phyloP scores from a whole-genome alignment of 1,284 basidiomycete genomes.

The Heterobasidion parviporum region DNA sequence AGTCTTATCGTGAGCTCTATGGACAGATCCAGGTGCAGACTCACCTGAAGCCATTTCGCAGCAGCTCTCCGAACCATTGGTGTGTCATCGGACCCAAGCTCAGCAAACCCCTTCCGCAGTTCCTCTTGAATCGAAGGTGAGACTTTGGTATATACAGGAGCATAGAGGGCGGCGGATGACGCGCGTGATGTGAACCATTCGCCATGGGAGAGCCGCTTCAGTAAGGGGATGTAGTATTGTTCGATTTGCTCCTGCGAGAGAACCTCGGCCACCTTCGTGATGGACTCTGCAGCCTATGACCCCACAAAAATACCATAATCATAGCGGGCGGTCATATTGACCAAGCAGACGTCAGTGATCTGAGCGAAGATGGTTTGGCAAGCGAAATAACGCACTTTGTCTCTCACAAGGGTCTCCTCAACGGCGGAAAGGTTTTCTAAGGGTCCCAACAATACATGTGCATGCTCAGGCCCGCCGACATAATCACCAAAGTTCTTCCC shows the following conservation, averaged over 20 bases:
- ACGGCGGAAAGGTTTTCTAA: conserved; percentile 95
- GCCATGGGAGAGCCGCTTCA: conserved; percentile 85
- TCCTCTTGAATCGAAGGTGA: conserved; percentile 78
- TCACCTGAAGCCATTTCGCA: conserved; percentile 90
- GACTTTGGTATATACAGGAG: conserved; percentile 85
- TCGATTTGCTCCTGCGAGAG: conserved; percentile 82
- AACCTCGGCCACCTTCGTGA: conserved; percentile 83
- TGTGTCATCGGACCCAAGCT: conserved; percentile 89
- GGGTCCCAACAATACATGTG: conserved; percentile 86
- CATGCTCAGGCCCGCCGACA: conserved; percentile 85
- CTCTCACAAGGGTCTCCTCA: conserved; percentile 96
- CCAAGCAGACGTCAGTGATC: not conserved
- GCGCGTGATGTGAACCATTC: conserved; percentile 99
- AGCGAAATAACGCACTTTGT: conserved; percentile 66
- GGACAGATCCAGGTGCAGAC: conserved; percentile 23
- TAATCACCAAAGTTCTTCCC: conserved; percentile 92
- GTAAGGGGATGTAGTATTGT: conserved; percentile 86
- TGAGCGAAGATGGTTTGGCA: not conserved
- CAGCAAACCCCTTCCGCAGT: conserved; percentile 79
- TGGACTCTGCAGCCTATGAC: conserved; percentile 86
- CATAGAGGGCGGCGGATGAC: conserved; percentile 91
- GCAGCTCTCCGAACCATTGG: conserved; percentile 98
- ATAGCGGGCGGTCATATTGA: not conserved
- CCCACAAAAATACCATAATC: not conserved
- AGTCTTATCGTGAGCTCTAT: conserved; percentile 8